Evolutionary conservation across 2,329 filamentous ascomycete species (phyloP).

Genomic region (Fusarium virguliforme): DNA sequence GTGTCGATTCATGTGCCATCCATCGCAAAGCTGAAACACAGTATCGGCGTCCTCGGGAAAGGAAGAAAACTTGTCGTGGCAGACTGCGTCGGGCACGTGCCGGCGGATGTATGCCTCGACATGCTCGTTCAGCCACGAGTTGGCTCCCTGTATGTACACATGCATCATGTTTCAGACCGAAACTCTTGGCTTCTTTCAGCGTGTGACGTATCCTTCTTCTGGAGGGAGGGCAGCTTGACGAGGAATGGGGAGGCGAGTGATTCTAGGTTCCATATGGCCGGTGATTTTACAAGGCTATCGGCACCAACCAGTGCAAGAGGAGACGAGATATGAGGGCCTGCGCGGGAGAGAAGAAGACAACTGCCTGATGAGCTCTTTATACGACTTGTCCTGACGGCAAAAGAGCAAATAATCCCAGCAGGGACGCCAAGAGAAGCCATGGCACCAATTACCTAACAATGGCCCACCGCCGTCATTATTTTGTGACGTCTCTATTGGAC

Average conservation of each 20-base stretch:
- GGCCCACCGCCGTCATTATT: conserved; percentile 26
- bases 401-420: neutral
- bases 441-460: conserved; percentile 29
- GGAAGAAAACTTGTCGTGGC: conserved; percentile 49
- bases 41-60: conserved; percentile 48
- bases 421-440: conserved; percentile 26
- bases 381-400: neutral
- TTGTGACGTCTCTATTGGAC: conserved; percentile 33
- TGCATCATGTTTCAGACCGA: conserved; percentile 33
- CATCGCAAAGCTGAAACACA: conserved; percentile 56
- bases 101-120: conserved; percentile 52
- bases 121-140: conserved; percentile 55
- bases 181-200: neutral
- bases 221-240: conserved; percentile 41
- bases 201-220: conserved; percentile 31
- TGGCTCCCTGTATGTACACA: conserved; percentile 44
- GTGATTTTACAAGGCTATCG: neutral
- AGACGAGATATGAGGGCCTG: neutral
- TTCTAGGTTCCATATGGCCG: conserved; percentile 33
- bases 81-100: conserved; percentile 52
- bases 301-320: conserved; percentile 22
- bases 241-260: conserved; percentile 10
- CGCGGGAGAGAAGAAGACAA: neutral
- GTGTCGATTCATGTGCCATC: conserved; percentile 55
- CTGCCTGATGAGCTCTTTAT: conserved; percentile 18